Evolutionary conservation across 805 yeast species (phyloP), one percentile per base, ranked within the genome.

Genomic region (Pichia pseudocactophila): DNA sequence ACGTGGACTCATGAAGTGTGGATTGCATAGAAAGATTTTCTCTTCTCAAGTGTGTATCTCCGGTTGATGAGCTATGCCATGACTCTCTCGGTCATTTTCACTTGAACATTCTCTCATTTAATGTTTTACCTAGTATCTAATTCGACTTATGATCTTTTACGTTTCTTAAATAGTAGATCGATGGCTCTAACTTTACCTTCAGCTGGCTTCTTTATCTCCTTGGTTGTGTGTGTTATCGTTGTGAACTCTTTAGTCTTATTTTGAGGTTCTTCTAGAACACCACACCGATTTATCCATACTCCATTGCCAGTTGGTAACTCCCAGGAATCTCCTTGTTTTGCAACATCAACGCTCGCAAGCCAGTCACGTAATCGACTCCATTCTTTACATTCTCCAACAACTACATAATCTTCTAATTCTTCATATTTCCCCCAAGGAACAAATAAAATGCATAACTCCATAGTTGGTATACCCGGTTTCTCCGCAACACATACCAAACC

Each of bases 41-140:
- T 37, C 42, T 43, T 16, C 31, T 16, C 32, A 41, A 36, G 70
- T 67, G 73, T 65, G 74, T 69, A 69, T 69, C 74, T 69, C 74
- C 74, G 73, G 59, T 60, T 65, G 69, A 66, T 60, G 73, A 69
- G 65, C 59, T 31, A 46, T 15, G 51, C 63, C 28, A 22, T 68
- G 74, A 68, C 56, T 66, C 71, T 63, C 54, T 67, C 73, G 74
- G 74, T 69, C 74, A 69, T 69, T 49, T 62, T 63, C 73, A 68
- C 70, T 68, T 56, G 57, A 40, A 69, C 70, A 67, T 60, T 26
- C 16, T 10, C n/a, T 22, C 25, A 22, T 22, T 22, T 6, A 22
- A 6, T 22, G 25, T 22, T 5, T 22, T 22, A 22, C 5, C 5
- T 22, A 6, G 25, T 22, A 18, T n/a, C 7, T 16, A 13, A 28